These are phyloP conservation scores for Dentipellis sp. DNA, from an alignment of 768 basidiomycete species.

Conservation along the genomic window DNA sequence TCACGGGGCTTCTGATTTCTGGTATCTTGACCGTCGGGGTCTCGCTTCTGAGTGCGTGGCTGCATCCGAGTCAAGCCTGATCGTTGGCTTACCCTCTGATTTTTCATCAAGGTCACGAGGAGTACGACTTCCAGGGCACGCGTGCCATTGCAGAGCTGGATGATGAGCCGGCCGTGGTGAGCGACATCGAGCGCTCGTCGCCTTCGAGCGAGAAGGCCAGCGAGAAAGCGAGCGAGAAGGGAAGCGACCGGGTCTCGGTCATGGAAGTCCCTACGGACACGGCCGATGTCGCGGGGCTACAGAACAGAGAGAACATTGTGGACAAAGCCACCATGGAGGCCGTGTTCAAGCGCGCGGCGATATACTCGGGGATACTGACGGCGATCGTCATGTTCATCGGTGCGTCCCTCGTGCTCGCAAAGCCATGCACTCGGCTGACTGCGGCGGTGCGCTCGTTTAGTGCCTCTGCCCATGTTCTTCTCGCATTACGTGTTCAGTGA, in stretches of 20 bases:
- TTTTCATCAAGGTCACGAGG: neutral
- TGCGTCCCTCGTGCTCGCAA: conserved; percentile 1
- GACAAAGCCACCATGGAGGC: conserved; percentile 12
- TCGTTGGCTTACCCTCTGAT: neutral
- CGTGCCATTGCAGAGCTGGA: neutral
- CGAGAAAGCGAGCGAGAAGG: neutral
- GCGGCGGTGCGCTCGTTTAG: conserved; percentile 4
- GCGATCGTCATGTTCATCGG: conserved; percentile 21
- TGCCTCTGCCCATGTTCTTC: conserved; percentile 29
- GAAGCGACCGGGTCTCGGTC: neutral
- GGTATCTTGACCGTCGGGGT: conserved; percentile 23
- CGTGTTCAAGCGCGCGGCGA: conserved; percentile 22
- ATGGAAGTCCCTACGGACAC: neutral
- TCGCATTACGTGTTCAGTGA: conserved; percentile 25
- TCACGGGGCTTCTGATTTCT: conserved; percentile 23
- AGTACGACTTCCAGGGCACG: neutral
- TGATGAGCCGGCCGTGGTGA: neutral
- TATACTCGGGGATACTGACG: conserved; percentile 21
- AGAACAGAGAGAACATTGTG: neutral
- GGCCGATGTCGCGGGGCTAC: neutral
- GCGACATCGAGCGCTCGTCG: neutral
- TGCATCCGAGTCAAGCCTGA: conserved; percentile 1
- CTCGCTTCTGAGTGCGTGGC: conserved; percentile 19
- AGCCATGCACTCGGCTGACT: too few relatives aligned
- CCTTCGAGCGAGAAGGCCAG: neutral